These are phyloP conservation scores for Coniferiporia weirii DNA, from an alignment of 1,284 basidiomycete genomes.

Conservation along the genomic window DNA sequence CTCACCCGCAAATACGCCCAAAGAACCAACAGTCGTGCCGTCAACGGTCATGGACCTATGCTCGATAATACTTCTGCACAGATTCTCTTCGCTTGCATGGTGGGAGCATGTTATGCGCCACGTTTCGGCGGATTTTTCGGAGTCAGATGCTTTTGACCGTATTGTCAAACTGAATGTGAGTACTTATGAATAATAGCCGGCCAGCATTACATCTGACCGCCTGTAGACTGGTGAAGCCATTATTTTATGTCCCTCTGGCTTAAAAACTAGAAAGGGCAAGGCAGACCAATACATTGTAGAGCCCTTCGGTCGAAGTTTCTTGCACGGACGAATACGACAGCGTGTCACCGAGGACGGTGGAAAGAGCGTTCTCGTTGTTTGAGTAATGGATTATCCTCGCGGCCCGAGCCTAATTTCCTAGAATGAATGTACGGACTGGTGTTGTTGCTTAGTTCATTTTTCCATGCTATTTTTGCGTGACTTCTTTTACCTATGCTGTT, in stretches of 20 bases:
- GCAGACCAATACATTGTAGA: not conserved
- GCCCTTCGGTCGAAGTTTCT: conserved; percentile 2
- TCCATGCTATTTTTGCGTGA: too few relatives aligned
- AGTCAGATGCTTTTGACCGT: conserved; percentile 56
- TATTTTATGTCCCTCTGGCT: conserved; percentile 8
- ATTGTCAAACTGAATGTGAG: conserved; percentile 61
- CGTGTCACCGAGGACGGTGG: conserved; percentile 11
- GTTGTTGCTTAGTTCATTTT: too few relatives aligned
- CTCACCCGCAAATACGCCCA: not conserved
- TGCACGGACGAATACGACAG: not conserved
- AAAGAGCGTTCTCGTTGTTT: not conserved
- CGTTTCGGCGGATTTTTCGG: conserved; percentile 51
- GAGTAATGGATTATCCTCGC: too few relatives aligned
- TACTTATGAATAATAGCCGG: not conserved
- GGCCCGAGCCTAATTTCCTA: too few relatives aligned
- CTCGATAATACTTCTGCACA: conserved; percentile 56
- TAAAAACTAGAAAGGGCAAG: not conserved
- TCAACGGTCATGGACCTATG: conserved; percentile 65
- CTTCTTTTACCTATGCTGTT: too few relatives aligned
- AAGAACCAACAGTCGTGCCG: conserved; percentile 70
- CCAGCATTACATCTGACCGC: not conserved
- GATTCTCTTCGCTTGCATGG: conserved; percentile 72
- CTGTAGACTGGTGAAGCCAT: conserved; percentile 9
- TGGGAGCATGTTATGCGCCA: conserved; percentile 64
- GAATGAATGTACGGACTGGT: too few relatives aligned